phyloP scores from a whole-genome alignment of 768 basidiomycete genomes.

The Xerocomus brunneocitrinus region DNA sequence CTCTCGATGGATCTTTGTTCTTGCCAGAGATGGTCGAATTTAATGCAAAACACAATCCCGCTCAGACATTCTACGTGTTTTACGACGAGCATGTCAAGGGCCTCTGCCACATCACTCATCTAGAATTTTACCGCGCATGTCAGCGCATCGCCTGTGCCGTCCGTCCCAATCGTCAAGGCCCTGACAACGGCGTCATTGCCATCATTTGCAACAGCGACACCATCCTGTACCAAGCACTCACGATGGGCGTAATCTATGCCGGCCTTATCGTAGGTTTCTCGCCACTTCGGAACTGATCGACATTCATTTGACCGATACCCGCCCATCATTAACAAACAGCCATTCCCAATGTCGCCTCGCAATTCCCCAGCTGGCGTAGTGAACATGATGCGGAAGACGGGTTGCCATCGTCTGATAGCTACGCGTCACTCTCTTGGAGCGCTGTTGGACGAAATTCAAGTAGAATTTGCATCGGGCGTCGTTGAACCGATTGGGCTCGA shows the following conservation, averaged over 20 bases:
- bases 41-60: constrained; percentile 33
- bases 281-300: not conserved
- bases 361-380: constrained; percentile 33
- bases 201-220: constrained; percentile 37
- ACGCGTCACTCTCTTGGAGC: constrained; percentile 28
- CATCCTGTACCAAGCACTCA: constrained; percentile 40
- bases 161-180: constrained; percentile 30
- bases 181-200: constrained; percentile 34
- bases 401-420: constrained; percentile 37
- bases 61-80: constrained; percentile 30
- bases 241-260: constrained; percentile 29
- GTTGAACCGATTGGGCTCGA: not conserved
- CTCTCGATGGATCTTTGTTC: constrained; percentile 32
- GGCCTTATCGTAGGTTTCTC: constrained; percentile 10
- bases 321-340: constrained; percentile 12
- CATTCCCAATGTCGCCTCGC: constrained; percentile 36
- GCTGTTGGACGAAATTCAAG: constrained; percentile 29
- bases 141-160: constrained; percentile 40
- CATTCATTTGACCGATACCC: not conserved
- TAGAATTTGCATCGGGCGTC: constrained; percentile 9
- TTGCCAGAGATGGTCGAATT: constrained; percentile 17
- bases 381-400: constrained; percentile 33
- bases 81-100: constrained; percentile 14
- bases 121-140: constrained; percentile 43
- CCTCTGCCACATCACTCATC: constrained; percentile 31